Percentiles rank a stretch among this genome's conserved stretches.
These are phyloP conservation scores for Paspalum notatum DNA, from an alignment of 176 grass and related monocot species.

Conservation along the genomic window DNA sequence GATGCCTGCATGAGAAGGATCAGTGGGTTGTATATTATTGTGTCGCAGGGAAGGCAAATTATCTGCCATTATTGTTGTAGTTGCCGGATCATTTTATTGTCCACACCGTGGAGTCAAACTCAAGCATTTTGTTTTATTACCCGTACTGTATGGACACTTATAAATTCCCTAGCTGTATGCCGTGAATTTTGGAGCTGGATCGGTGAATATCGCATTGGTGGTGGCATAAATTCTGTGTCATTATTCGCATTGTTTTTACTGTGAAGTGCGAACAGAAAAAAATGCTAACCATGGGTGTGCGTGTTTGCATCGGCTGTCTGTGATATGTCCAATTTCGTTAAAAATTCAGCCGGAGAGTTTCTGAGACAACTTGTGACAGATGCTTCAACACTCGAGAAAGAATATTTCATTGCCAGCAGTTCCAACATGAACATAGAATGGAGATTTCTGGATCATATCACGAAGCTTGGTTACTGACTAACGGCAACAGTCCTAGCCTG, in stretches of 20 bases:
- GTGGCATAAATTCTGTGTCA: too few species aligned
- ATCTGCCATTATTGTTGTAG: background rate
- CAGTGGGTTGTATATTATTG: conserved; percentile 15
- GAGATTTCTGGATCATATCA: background rate
- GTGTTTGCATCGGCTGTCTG: too few species aligned
- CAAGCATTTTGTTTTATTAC: background rate
- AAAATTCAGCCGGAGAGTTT: background rate
- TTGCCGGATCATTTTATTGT: background rate
- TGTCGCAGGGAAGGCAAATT: background rate
- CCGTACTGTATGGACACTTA: too few species aligned
- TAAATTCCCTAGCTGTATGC: too few species aligned
- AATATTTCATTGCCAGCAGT: conserved; percentile 23
- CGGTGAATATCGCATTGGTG: too few species aligned
- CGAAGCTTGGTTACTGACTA: conserved; percentile 7
- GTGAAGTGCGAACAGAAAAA: too few species aligned
- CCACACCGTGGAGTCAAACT: background rate
- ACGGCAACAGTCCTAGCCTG: conserved; percentile 37
- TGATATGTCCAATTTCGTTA: background rate
- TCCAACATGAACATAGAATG: conserved; percentile 29
- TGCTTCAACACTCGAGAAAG: background rate
- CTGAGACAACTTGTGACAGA: background rate
- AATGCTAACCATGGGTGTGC: too few species aligned
- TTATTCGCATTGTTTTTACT: too few species aligned
- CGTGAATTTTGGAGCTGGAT: too few species aligned
- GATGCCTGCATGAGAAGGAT: background rate